Conservation (phyloP, 805 yeast species). For the Candida stauntonica region DNA sequence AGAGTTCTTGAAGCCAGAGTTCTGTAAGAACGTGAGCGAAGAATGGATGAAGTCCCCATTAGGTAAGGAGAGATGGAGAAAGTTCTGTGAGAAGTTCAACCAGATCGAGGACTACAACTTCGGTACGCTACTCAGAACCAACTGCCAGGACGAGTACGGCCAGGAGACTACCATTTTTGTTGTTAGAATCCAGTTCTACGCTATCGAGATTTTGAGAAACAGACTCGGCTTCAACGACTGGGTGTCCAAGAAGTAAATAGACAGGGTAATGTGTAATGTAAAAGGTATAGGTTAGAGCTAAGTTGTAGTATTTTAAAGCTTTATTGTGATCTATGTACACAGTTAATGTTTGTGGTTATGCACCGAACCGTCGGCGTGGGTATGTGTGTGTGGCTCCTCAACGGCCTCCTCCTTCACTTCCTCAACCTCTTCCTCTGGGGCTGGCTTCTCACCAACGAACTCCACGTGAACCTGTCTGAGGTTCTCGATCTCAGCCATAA, state of each 20-base stretch:
- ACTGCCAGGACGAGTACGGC: slow-evolving; percentile 66
- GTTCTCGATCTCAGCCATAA: slow-evolving; percentile 38
- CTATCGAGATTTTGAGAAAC: slow-evolving; percentile 92
- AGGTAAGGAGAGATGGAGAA: slow-evolving; percentile 91
- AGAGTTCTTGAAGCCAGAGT: slow-evolving; percentile 65
- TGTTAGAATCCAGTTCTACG: slow-evolving; percentile 92
- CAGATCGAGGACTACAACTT: slow-evolving; percentile 88
- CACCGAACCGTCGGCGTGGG: slow-evolving; percentile 26
- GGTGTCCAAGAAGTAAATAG: slow-evolving; percentile 42
- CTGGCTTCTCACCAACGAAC: slow-evolving; percentile 33
- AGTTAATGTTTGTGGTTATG: slow-evolving; percentile 26
- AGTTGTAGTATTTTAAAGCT: too few species aligned
- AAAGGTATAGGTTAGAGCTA: too few species aligned
- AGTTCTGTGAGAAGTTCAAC: slow-evolving; percentile 77
- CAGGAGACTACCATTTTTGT: slow-evolving; percentile 84
- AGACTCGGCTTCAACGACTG: slow-evolving; percentile 89
- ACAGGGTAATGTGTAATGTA: background rate
- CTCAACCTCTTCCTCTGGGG: slow-evolving; percentile 19
- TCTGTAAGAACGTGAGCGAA: slow-evolving; percentile 59
- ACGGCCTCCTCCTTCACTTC: slow-evolving; percentile 6
- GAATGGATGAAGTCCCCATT: slow-evolving; percentile 72
- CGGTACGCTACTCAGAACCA: slow-evolving; percentile 87
- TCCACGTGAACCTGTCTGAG: slow-evolving; percentile 40
- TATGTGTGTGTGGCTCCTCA: slow-evolving; percentile 19
- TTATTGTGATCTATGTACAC: too few species aligned